Evolutionary conservation across 2,329 filamentous ascomycete genomes (phyloP), one percentile per base, ranked within the genome.

Genomic region (Fusarium torreyae): DNA sequence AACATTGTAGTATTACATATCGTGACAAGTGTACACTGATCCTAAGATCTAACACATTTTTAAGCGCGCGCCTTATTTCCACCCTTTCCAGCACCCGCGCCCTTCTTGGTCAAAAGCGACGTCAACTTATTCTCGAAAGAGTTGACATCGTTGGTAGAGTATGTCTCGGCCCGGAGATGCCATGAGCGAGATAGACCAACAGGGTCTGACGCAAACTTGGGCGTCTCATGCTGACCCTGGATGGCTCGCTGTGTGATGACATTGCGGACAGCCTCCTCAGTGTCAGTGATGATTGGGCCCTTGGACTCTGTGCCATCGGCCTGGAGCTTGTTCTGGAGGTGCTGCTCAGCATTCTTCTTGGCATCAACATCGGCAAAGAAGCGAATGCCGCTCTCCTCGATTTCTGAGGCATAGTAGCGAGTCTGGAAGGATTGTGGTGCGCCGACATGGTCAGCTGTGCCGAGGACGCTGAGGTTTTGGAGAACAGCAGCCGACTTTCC

Each of bases 101-200:
- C 49, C 48, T 62, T 72, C 61, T 64, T 74, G 20, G 44, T 69
- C 59, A 78, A 46, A 62, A 82, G 60, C 49, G 78, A 75, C 40
- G 70, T 67, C 46, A 83, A 57, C 77, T 83, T 84, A 28, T 66
- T 76, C 76, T 83, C 77, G 57, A 84, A 84, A 39, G 70, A 74
- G 51, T 77, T 74, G 48, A 78, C 75, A 31, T 82, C 76, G 45
- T 65, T 71, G 15, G 62, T 63, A 20, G 69, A 68, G 69, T 82
- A 83, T 43, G 80, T 80, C 66, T 77, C 77, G 15, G 78, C 74
- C 55, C 79, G 75, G 57, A 82, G 63, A 45, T 82, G 80, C 76
- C 77, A 79, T 65, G 76, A 76, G 57, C 78, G 75, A 42, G 80
- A 73, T 39, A 80, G 42, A 20, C 75, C 77, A 7, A 78, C 64